A percentile compares a stretch with the other conserved stretches of the same genome.
Conservation (phyloP, 176 grass and related monocot species). For the Aegilops speltoides region DNA sequence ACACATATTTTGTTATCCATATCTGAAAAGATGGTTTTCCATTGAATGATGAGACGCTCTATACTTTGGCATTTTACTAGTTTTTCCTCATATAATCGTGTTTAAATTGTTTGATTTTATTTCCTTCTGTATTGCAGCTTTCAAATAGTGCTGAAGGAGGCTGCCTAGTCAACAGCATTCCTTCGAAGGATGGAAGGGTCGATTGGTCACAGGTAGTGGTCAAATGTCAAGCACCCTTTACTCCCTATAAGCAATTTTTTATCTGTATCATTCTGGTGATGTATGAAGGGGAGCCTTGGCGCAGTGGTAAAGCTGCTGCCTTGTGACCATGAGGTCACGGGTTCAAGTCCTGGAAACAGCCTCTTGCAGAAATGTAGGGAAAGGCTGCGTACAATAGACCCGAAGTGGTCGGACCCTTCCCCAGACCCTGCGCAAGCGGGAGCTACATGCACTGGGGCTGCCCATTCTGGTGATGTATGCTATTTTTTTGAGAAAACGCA, state of each 20-base stretch:
- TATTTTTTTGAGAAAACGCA: no score
- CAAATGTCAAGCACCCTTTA: background rate
- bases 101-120: conserved; percentile 14
- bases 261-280: conserved; percentile 5
- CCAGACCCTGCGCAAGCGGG: no score
- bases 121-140: conserved; percentile 63
- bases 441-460: no score
- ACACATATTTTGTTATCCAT: conserved; percentile 1
- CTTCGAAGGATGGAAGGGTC: conserved; percentile 83
- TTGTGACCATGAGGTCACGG: no score
- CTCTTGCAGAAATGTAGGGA: no score
- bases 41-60: background rate
- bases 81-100: background rate
- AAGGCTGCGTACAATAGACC: no score
- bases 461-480: background rate
- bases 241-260: background rate
- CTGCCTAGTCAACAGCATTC: conserved; percentile 71
- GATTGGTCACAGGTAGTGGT: conserved; percentile 94
- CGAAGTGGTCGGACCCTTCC: no score
- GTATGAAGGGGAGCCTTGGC: no score
- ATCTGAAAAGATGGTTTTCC: conserved; percentile 4
- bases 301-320: no score
- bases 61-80: conserved; percentile 22
- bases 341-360: no score
- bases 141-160: conserved; percentile 66